Percentiles rank a stretch among this genome's conserved stretches.
Evolutionary conservation across 2,329 filamentous ascomycete species (phyloP).

Genomic region (Aurifilum marmelostoma): DNA sequence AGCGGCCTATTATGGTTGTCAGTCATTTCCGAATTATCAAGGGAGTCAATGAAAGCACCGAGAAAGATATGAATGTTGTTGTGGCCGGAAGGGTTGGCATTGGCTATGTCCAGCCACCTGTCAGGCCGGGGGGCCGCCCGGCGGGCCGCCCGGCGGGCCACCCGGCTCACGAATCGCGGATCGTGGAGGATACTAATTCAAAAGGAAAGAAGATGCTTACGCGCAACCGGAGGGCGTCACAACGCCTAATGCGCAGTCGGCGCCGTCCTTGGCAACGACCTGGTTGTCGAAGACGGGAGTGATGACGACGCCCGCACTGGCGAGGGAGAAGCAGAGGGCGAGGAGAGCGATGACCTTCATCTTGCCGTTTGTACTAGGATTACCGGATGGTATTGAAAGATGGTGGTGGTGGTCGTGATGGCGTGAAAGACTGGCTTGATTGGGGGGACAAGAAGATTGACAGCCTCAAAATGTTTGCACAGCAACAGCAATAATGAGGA

Average conservation of each 20-base stretch:
- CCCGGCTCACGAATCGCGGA: neutral
- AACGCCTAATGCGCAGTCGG: slow-evolving; percentile 61
- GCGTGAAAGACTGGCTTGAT: slow-evolving; percentile 17
- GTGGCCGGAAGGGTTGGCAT: too few species aligned
- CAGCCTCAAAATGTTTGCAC: neutral
- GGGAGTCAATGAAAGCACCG: neutral
- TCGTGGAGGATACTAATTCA: neutral
- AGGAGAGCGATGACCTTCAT: slow-evolving; percentile 50
- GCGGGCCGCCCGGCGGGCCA: neutral
- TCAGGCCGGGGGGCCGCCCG: neutral
- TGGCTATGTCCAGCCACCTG: neutral
- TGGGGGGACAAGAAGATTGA: neutral
- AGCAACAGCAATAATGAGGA: slow-evolving; percentile 4
- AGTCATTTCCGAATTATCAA: neutral
- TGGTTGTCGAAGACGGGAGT: slow-evolving; percentile 56
- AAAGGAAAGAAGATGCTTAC: slow-evolving; percentile 43
- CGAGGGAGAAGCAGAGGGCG: slow-evolving; percentile 50
- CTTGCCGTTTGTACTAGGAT: slow-evolving; percentile 30
- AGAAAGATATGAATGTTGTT: neutral
- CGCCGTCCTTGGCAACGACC: slow-evolving; percentile 50
- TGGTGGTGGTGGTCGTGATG: neutral
- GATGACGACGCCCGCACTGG: slow-evolving; percentile 58
- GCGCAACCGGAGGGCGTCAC: slow-evolving; percentile 61
- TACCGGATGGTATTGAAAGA: neutral
- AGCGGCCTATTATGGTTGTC: slow-evolving; percentile 11